phyloP scores from a whole-genome alignment of 805 yeast genomes.

The Suhomyces sp. region DNA sequence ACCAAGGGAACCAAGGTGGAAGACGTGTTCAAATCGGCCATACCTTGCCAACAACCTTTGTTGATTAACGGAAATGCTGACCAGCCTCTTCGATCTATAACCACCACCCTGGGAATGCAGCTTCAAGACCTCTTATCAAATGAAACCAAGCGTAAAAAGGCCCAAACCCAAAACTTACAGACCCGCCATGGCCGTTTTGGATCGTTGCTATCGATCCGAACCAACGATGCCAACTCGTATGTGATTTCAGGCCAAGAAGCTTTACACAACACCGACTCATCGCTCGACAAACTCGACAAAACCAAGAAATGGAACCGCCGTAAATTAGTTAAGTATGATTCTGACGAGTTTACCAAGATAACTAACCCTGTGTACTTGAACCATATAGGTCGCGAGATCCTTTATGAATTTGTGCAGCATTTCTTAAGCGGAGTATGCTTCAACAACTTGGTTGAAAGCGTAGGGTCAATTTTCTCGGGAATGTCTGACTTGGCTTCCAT shows the following conservation, averaged over 20 bases:
- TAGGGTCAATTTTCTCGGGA: conserved; percentile 45
- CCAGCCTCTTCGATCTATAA: conserved; percentile 15
- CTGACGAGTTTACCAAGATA: conserved; percentile 32
- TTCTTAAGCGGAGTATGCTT: conserved; percentile 71
- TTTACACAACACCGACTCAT: conserved; percentile 44
- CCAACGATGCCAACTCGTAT: conserved; percentile 58
- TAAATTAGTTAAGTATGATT: conserved; percentile 36
- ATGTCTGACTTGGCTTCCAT: conserved; percentile 27
- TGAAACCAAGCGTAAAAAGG: conserved; percentile 55
- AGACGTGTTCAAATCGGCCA: conserved; percentile 1
- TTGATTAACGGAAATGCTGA: conserved; percentile 3
- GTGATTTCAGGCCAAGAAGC: conserved; percentile 73
- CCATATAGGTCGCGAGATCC: conserved; percentile 18
- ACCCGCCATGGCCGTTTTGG: conserved; percentile 92
- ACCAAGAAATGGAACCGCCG: conserved; percentile 63
- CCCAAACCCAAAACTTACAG: conserved; percentile 49
- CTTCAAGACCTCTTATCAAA: conserved; percentile 52
- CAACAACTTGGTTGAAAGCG: conserved; percentile 56
- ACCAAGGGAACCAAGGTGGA: conserved; percentile 43
- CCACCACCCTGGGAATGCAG: conserved; percentile 37
- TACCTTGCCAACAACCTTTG: background rate
- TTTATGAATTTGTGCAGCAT: conserved; percentile 47
- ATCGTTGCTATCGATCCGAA: conserved; percentile 69
- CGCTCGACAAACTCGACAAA: conserved; percentile 64
- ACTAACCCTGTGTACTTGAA: conserved; percentile 26